Base-by-base conservation (phyloP, 148 eudicot genomes). In the Polygonum aviculare region DNA sequence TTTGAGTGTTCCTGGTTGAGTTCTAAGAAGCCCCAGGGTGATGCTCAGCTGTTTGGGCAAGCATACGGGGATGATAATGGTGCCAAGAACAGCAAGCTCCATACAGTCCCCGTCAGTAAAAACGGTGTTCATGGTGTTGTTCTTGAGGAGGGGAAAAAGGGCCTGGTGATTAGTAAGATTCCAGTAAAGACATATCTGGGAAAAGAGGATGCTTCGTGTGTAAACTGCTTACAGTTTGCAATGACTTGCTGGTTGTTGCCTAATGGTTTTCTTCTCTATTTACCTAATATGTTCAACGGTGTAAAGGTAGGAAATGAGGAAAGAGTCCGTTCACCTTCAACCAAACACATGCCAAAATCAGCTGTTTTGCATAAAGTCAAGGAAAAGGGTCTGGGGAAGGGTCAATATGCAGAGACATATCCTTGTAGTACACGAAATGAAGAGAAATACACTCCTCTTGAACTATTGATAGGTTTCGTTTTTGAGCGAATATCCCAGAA, bases 161-260 rank as follows among this genome's bases (percentile, higher is more conserved):
- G 88, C 49, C 72, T 85, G n/a, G 81, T 81, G 6, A 75, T 83
- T 47, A 35, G 72, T 60, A 90, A 86, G 84, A 82, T 81, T 67
- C 97, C 97, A 0, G 77, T 82, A 50, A 90, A 85, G 92, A 47
- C 84, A 6, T 83, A 87, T 52, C 82, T 88, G 76, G 88, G 40
- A 22, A 83, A 85, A 49, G 88, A 82, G 76, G 84, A 87, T 75
- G 90, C 72, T 35, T 74, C 88, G 31, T 90, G 94, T 63, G 50
- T 78, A 60, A 95, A 92, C 74, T 95, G 97, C 81, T 84, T 92
- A 80, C 85, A 88, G 79, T 85, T 92, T 85, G 92, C 88, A 19
- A 83, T 94, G 75, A 85, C 88, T 8, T 87, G 97, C 90, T 90
- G 96, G 0, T 63, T 85, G 84, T 79, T 90, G 84, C 69, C 90